A percentile compares a stretch with the other conserved stretches of the same genome.
phyloP scores from a whole-genome alignment of 768 basidiomycete species.

The Royoungia palumana region DNA sequence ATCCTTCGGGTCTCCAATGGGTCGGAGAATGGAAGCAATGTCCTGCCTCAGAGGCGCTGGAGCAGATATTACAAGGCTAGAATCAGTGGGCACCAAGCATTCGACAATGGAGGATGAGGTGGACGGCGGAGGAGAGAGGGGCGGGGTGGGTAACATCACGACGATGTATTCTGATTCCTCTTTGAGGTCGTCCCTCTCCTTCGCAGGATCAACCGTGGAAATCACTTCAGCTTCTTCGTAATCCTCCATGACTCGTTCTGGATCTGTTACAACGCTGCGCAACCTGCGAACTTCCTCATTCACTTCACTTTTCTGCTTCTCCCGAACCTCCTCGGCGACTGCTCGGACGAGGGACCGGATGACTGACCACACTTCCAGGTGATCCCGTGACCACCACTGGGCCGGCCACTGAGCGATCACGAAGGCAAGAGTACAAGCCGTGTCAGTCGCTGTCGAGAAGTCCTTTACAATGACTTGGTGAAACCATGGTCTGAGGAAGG shows the following conservation, averaged over 20 bases:
- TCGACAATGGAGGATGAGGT: conserved; percentile 15
- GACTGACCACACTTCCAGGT: conserved; percentile 57
- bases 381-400: conserved; percentile 64
- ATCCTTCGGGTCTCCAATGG: conserved; percentile 1
- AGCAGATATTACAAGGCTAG: conserved; percentile 1
- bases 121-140: conserved; percentile 21
- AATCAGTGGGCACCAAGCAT: conserved; percentile 7
- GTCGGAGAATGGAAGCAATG: not conserved
- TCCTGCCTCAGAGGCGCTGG: conserved; percentile 5
- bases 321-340: conserved; percentile 63
- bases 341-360: conserved; percentile 57
- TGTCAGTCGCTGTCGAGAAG: conserved; percentile 36
- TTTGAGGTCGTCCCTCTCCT: conserved; percentile 13
- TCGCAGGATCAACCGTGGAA: conserved; percentile 19
- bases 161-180: conserved; percentile 3
- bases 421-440: conserved; percentile 43
- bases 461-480: conserved; percentile 44
- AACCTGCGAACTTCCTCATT: conserved; percentile 48
- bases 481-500: conserved; percentile 71
- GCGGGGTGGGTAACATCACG: conserved; percentile 18
- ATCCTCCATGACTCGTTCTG: conserved; percentile 44
- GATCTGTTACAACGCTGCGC: conserved; percentile 47
- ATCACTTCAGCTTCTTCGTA: conserved; percentile 34
- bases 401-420: conserved; percentile 64
- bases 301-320: conserved; percentile 40